A percentile compares a stretch with the other conserved stretches of the same genome.
Conservation (phyloP, 768 basidiomycete genomes). For the Cytidiella melzeri region DNA sequence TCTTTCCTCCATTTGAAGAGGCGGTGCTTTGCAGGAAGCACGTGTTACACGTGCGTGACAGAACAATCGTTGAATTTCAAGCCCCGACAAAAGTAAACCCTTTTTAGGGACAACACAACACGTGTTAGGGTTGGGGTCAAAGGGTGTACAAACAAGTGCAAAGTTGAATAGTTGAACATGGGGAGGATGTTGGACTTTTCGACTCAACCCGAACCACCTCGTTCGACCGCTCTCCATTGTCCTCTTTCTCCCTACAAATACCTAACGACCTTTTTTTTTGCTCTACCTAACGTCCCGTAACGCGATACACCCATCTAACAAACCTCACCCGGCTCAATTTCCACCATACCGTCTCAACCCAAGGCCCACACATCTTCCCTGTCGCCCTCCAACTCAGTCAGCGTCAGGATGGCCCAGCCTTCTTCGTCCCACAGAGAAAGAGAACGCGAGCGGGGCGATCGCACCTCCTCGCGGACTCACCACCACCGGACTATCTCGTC, state of each 20-base stretch:
- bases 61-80: not conserved
- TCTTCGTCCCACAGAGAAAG: slow-evolving; percentile 72
- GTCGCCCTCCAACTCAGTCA: slow-evolving; percentile 61
- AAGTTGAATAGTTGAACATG: slow-evolving; percentile 26
- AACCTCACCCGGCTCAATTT: slow-evolving; percentile 20
- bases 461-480: slow-evolving; percentile 59
- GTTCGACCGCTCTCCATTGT: slow-evolving; percentile 12
- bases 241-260: slow-evolving; percentile 14
- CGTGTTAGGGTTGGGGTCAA: slow-evolving; percentile 15
- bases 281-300: slow-evolving; percentile 11
- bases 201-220: slow-evolving; percentile 10
- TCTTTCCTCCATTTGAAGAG: not conserved
- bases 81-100: slow-evolving; percentile 1
- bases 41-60: not conserved
- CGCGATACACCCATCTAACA: slow-evolving; percentile 15
- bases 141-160: slow-evolving; percentile 17
- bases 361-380: slow-evolving; percentile 52
- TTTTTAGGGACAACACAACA: slow-evolving; percentile 4
- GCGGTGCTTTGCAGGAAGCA: not conserved
- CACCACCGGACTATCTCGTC: slow-evolving; percentile 85
- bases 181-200: slow-evolving; percentile 7
- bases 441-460: slow-evolving; percentile 46
- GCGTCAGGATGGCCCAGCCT: slow-evolving; percentile 84
- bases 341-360: slow-evolving; percentile 63
- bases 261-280: slow-evolving; percentile 20